These are phyloP conservation scores for Leccinum rimulosum DNA, from an alignment of 768 basidiomycete species.

Conservation along the genomic window DNA sequence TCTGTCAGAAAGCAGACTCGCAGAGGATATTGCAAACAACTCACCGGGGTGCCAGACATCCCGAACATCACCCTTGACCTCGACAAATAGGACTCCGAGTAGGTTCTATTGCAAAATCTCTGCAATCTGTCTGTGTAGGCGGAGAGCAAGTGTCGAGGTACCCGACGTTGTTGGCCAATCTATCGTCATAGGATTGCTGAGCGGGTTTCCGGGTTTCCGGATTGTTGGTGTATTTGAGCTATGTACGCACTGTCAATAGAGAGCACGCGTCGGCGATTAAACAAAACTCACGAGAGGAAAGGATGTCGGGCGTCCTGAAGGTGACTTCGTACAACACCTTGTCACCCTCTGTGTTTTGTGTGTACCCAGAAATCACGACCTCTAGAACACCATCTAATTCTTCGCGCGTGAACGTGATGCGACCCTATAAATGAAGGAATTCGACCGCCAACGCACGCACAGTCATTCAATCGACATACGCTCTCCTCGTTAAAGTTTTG, in stretches of 20 bases:
- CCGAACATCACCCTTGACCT: constrained; percentile 49
- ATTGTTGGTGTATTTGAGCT: constrained; percentile 80
- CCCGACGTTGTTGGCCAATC: constrained; percentile 67
- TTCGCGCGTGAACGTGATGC: constrained; percentile 61
- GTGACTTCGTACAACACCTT: constrained; percentile 67
- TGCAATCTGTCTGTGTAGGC: constrained; percentile 68
- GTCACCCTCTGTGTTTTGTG: constrained; percentile 55
- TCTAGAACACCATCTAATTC: constrained; percentile 79
- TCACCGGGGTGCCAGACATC: constrained; percentile 34
- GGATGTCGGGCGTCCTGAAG: constrained; percentile 77
- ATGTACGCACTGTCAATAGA: constrained; percentile 1
- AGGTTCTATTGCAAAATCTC: constrained; percentile 63
- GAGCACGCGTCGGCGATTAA: no score
- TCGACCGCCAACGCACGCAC: constrained; percentile 21
- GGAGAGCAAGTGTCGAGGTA: constrained; percentile 63
- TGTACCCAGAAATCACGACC: constrained; percentile 74
- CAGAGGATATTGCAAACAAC: not conserved
- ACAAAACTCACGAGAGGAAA: constrained; percentile 57
- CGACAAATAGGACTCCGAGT: constrained; percentile 67
- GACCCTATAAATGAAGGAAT: constrained; percentile 42
- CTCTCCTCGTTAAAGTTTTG: no score
- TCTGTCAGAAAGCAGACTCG: constrained; percentile 40
- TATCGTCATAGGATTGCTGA: constrained; percentile 63
- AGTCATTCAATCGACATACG: no score
- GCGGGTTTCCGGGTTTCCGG: constrained; percentile 68